phyloP scores from a whole-genome alignment of 2,329 filamentous ascomycete genomes.

The Botrytis fabae region DNA sequence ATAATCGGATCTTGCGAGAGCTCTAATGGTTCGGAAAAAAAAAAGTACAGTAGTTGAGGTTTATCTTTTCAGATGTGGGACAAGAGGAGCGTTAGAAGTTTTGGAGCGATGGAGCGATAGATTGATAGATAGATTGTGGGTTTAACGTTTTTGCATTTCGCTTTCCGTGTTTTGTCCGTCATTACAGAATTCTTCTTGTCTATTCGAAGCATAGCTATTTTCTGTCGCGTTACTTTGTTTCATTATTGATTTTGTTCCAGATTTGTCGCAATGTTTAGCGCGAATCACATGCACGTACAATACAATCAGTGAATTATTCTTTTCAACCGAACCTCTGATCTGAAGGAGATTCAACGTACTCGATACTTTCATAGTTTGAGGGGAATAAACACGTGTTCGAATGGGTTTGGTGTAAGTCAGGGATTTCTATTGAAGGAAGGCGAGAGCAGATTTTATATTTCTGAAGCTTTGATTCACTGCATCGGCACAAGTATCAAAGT shows the following conservation, averaged over 20 bases:
- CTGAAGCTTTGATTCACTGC: neutral
- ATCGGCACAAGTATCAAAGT: neutral
- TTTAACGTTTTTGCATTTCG: neutral
- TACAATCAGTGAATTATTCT: neutral
- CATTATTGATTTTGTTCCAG: neutral
- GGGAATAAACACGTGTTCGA: neutral
- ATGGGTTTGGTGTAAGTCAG: neutral
- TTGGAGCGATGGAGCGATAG: fast-evolving
- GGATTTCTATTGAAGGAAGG: neutral
- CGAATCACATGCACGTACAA: neutral
- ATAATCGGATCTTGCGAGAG: neutral
- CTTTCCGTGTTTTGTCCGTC: neutral
- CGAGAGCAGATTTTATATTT: neutral
- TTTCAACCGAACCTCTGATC: neutral
- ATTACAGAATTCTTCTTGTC: neutral
- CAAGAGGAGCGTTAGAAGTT: neutral
- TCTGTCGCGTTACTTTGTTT: neutral
- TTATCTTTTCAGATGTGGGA: neutral
- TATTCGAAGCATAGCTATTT: neutral
- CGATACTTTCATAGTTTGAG: neutral
- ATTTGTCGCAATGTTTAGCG: neutral
- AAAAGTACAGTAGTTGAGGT: neutral
- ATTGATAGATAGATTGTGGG: neutral
- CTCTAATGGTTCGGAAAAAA: neutral
- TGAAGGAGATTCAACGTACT: neutral